Percentiles rank a stretch among this genome's conserved stretches.
Conservation (phyloP, 257 asterid genomes). For the Petrea volubilis region DNA sequence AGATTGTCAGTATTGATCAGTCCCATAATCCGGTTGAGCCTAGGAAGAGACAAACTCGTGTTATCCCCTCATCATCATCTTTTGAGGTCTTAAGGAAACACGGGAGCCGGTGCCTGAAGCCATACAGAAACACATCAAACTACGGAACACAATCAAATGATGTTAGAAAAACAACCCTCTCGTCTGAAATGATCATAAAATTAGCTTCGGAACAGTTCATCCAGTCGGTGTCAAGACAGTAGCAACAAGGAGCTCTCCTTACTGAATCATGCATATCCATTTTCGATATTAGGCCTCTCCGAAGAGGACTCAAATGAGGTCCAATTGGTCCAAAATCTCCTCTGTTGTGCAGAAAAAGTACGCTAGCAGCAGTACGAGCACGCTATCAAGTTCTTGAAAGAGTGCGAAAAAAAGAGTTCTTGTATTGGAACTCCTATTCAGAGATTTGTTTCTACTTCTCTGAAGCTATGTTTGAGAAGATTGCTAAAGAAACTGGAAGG, state of each 20-base stretch:
- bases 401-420: constrained; percentile 18
- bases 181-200: constrained; percentile 30
- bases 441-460: constrained; percentile 24
- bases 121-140: too few relatives aligned
- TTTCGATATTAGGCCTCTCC: constrained; percentile 21
- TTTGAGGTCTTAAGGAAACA: background rate
- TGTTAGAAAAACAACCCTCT: background rate
- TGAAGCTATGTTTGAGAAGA: constrained; percentile 16
- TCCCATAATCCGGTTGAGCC: background rate
- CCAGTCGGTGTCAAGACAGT: constrained; percentile 18
- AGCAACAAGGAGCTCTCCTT: constrained; percentile 14
- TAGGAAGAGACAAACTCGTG: background rate
- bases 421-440: constrained; percentile 33
- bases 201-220: constrained; percentile 46
- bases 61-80: background rate
- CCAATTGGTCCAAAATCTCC: constrained; percentile 41
- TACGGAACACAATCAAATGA: too few relatives aligned
- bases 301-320: constrained; percentile 30
- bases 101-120: background rate
- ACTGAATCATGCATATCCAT: constrained; percentile 26
- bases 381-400: constrained; percentile 28
- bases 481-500: constrained; percentile 24
- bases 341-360: constrained; percentile 48
- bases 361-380: constrained; percentile 32
- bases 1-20: background rate